phyloP scores from a whole-genome alignment of 129 eudicot species.

The Centaurea solstitialis region DNA sequence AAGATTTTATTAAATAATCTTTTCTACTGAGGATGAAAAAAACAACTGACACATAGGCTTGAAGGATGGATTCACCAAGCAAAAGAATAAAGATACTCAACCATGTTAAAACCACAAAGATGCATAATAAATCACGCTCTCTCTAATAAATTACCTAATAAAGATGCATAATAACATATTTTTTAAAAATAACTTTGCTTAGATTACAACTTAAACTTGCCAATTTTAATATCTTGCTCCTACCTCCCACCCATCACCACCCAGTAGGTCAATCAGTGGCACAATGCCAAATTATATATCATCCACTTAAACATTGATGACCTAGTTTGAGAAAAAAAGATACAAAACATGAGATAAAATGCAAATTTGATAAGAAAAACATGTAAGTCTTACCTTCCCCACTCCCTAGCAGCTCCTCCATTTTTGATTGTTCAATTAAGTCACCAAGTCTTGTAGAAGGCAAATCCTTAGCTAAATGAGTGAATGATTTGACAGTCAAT shows the following conservation, averaged over 20 bases:
- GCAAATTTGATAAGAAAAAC: not conserved
- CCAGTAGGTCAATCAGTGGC: not conserved
- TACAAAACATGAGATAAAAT: not conserved
- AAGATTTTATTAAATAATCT: not conserved
- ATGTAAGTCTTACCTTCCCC: conserved; percentile 64
- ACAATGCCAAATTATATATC: not conserved
- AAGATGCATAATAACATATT: not conserved
- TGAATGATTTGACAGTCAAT: conserved; percentile 57
- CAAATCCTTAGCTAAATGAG: conserved; percentile 48
- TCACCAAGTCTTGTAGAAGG: conserved; percentile 32
- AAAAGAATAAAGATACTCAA: not conserved
- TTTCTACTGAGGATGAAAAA: not conserved
- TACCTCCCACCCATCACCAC: not conserved
- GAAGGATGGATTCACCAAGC: not conserved
- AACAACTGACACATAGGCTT: not conserved
- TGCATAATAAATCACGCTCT: not conserved
- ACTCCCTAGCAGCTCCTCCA: conserved; percentile 63
- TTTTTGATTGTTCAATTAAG: conserved; percentile 53
- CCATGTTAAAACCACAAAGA: not conserved
- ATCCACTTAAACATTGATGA: not conserved
- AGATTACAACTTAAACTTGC: conserved; percentile 10
- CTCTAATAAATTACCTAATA: not conserved
- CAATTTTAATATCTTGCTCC: not conserved
- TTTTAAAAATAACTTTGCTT: not conserved
- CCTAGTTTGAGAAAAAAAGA: not conserved